A percentile compares a stretch with the other conserved stretches of the same genome.
These are phyloP conservation scores for Kuraishia floccosa DNA, from an alignment of 805 yeast species.

Conservation along the genomic window DNA sequence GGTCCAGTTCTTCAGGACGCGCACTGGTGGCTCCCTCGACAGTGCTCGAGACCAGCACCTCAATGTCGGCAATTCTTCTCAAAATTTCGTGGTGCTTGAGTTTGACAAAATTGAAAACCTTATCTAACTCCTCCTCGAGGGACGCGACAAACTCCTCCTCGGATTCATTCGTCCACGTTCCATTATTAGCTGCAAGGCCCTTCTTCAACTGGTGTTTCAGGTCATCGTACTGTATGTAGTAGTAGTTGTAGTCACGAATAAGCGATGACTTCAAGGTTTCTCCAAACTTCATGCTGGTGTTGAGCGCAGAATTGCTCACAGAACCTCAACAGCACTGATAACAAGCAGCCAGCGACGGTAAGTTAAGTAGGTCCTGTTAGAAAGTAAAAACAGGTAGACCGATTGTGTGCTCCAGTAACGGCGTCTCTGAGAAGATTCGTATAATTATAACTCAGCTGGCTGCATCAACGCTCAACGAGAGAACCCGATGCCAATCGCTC, in stretches of 20 bases:
- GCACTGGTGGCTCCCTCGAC: slow-evolving; percentile 34
- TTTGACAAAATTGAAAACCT: slow-evolving; percentile 84
- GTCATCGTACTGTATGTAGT: slow-evolving; percentile 87
- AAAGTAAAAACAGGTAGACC: no score
- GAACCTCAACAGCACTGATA: no score
- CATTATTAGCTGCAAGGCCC: slow-evolving; percentile 40
- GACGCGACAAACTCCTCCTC: slow-evolving; percentile 74
- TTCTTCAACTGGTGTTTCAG: slow-evolving; percentile 72
- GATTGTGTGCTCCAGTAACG: no score
- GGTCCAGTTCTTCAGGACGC: slow-evolving; percentile 15
- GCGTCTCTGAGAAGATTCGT: no score
- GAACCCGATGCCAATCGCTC: no score
- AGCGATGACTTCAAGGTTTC: slow-evolving; percentile 84
- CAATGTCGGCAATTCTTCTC: slow-evolving; percentile 77
- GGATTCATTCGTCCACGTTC: slow-evolving; percentile 60
- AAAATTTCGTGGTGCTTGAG: slow-evolving; percentile 80
- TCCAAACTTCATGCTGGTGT: slow-evolving; percentile 75
- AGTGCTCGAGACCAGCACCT: slow-evolving; percentile 52
- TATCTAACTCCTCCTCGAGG: slow-evolving; percentile 80
- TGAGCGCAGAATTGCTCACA: no score
- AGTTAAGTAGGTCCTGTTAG: no score
- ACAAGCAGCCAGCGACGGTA: no score
- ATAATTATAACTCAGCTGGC: no score
- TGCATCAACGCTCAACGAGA: no score
- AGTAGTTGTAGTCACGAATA: slow-evolving; percentile 82